Conservation (phyloP, 352 stramenopile genomes). For the Phytophthora citricola region DNA sequence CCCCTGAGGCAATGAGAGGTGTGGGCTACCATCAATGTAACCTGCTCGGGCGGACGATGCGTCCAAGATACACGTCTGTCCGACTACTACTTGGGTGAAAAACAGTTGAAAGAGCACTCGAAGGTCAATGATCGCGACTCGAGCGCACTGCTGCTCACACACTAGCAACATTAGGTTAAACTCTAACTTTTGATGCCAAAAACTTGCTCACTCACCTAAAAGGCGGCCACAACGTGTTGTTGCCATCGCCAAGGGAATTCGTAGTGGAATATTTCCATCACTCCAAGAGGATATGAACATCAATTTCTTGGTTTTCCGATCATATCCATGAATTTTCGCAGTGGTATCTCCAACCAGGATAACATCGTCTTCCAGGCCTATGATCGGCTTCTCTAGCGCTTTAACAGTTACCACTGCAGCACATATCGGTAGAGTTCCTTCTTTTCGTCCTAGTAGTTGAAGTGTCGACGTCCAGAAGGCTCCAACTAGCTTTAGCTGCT, state of each 20-base stretch:
- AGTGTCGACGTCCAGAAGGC: constrained; percentile 59
- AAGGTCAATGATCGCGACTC: constrained; percentile 40
- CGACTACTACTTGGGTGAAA: constrained; percentile 16
- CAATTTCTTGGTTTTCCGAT: constrained; percentile 27
- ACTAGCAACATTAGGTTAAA: constrained; percentile 37
- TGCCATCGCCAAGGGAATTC: constrained; percentile 28
- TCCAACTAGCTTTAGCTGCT: constrained; percentile 51
- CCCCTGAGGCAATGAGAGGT: constrained; percentile 23
- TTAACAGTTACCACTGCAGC: constrained; percentile 30
- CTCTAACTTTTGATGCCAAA: neutral
- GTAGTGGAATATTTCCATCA: constrained; percentile 10
- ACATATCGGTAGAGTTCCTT: constrained; percentile 28
- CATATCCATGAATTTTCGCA: constrained; percentile 39
- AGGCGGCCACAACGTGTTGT: constrained; percentile 32
- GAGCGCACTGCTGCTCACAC: constrained; percentile 39
- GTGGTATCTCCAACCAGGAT: constrained; percentile 48
- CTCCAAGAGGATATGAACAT: constrained; percentile 33
- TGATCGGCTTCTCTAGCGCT: constrained; percentile 38
- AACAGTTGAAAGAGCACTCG: constrained; percentile 45
- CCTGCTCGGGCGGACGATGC: constrained; percentile 21
- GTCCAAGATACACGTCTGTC: constrained; percentile 19
- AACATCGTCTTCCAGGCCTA: constrained; percentile 38
- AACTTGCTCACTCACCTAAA: constrained; percentile 26
- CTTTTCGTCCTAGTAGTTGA: constrained; percentile 7
- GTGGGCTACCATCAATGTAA: constrained; percentile 27